Conservation (phyloP, 768 basidiomycete genomes). For the Tylopilus subfusipes region DNA sequence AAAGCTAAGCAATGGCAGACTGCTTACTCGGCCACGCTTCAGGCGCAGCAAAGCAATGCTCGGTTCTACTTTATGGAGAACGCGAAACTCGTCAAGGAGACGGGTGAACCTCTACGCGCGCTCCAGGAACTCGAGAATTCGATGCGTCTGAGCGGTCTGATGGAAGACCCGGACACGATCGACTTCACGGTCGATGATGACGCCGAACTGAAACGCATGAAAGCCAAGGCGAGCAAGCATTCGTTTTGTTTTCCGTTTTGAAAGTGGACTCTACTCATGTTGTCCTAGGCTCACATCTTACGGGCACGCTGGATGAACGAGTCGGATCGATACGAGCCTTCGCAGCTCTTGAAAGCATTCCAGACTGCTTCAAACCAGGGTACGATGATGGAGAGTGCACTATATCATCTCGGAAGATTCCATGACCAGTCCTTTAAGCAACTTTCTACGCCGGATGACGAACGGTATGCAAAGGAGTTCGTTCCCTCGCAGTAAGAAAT, state of each 20-base stretch:
- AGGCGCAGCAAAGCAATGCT: constrained; percentile 72
- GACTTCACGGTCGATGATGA: constrained; percentile 56
- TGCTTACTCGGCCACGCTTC: constrained; percentile 91
- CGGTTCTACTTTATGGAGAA: constrained; percentile 85
- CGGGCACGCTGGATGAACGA: constrained; percentile 93
- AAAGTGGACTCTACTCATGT: neutral
- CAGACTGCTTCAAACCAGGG: constrained; percentile 46
- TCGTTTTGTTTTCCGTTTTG: neutral
- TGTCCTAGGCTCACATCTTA: constrained; percentile 64
- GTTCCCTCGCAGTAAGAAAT: neutral
- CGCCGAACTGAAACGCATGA: constrained; percentile 48
- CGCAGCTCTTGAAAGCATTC: constrained; percentile 59
- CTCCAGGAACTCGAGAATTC: constrained; percentile 81
- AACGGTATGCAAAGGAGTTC: constrained; percentile 39
- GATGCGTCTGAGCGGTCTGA: constrained; percentile 51
- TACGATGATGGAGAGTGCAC: constrained; percentile 73
- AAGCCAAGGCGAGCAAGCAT: constrained; percentile 60
- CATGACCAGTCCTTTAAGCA: constrained; percentile 74
- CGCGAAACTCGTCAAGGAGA: constrained; percentile 78
- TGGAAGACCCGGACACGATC: constrained; percentile 44
- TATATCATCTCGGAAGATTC: constrained; percentile 84
- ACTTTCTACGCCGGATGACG: constrained; percentile 48
- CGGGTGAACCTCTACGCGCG: constrained; percentile 79
- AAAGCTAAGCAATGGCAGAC: constrained; percentile 96
- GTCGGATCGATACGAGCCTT: constrained; percentile 72